Base-by-base conservation (phyloP, 352 stramenopile species). In the Pythium monospermum region DNA sequence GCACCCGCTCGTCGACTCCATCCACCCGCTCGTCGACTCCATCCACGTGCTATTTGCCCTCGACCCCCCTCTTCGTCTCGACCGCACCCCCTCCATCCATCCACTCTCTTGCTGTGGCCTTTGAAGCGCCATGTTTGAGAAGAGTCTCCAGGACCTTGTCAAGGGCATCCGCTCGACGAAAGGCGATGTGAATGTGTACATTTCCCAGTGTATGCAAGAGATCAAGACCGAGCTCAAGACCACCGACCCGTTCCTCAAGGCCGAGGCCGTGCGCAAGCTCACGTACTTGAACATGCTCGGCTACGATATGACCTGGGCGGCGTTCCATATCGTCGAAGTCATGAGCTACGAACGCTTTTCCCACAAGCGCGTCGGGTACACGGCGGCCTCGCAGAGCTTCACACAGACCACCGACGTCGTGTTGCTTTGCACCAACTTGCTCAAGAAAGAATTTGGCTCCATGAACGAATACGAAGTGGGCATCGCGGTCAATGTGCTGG, bases 161-260 rank as follows among this genome's bases (percentile, higher is more conserved):
- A 99, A 98, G 77, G 96, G 97, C 55, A 99, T 99, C 66, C 95
- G 97, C 48, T 94, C 92, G 45, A 71, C 94, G 68, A 99, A 98
- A 63, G 84, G 91, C 58, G 95, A 99, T 56, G 92, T 96, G 35
- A 90, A 73, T 19, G 69, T 97, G 30, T 99, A 97, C 80, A 99
- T 99, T 57, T 98, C 91, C 30, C 85, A 98, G 68, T 88, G 84
- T 42, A 95, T 99, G 61, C 84, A 96, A 25, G 96, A 99, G 64
- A 98, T 98, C 75, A 99, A 99, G 74, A 76, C 81, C 15, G 97
- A 99, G 73, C 81, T 99, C 32, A 94, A 94, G 68, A 96, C 74
- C 41, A 97, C 87, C 19, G 96, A 99, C 71, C 78, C 89, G 47
- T 98, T 98, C 57, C 66, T 98, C 46, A 99, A 99, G 69, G 76